Base-by-base conservation (phyloP, 2,329 filamentous ascomycete genomes). In the Sporothrix variecibatus region DNA sequence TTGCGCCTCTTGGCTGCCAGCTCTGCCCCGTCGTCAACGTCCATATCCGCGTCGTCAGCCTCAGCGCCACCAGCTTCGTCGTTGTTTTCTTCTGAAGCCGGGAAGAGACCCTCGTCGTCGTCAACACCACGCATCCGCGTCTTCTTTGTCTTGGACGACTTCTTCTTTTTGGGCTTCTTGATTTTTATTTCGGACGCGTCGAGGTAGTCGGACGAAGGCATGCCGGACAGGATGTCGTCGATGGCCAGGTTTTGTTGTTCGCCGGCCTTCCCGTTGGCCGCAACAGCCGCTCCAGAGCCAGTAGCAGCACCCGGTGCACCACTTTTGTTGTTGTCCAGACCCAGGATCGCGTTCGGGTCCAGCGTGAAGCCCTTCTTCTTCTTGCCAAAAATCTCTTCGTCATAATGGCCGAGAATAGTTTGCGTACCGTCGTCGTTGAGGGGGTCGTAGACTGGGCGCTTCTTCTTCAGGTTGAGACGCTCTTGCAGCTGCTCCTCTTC, bases 311-410 rank as follows among this genome's bases (percentile, higher is more conserved):
- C 34, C 1, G 51, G 17, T 9, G 38, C 26, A 8, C 43, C 28
- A 53, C 86, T 87, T 76, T 91, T 88, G 23, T 90, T 88, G 23
- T 88, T 84, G 67, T 91, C 85, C 77, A 93, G 91, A 17, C 88
- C 87, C 31, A 85, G 91, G 46, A 89, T 91, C 2, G 94, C 95
- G 75, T 91, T 88, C 2, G 91, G 91, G 81, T 97, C 94, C 20
- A 99, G 85, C 0, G 93, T 97, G 79, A 99, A 99, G 31, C 89
- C 88, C 81, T 97, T 97, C 73, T 88, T 86, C 84, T 97, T 96
- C 83, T 97, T 97, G 73, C 94, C 94, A 49, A 92, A 89, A 72
- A 98, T 97, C 80, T 97, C 95, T 77, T 98, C 96, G 78, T 98
- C 96, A 80, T 99, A 99, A 78, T 99, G 95, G 17, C 93, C 90